These are phyloP conservation scores for Sporopachydermia lactativora DNA, from an alignment of 805 yeast species.

Conservation along the genomic window DNA sequence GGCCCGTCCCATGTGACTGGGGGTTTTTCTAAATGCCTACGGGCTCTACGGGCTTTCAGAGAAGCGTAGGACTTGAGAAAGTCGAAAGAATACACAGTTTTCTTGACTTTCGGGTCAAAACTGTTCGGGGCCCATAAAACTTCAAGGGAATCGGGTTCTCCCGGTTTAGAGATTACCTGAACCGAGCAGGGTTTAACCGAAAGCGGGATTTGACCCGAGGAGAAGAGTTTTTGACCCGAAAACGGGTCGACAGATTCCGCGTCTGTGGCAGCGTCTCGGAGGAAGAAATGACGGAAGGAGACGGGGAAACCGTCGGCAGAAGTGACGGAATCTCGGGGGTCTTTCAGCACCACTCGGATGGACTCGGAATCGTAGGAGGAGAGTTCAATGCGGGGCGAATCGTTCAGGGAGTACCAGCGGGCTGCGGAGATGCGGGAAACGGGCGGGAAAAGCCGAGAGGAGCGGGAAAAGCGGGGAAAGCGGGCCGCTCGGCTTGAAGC, in stretches of 20 bases:
- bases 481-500: background rate
- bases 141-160: conserved; percentile 19
- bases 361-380: background rate
- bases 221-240: conserved; percentile 48
- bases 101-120: conserved; percentile 26
- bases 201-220: conserved; percentile 35
- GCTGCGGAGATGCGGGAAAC: background rate
- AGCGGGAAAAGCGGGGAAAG: background rate
- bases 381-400: background rate
- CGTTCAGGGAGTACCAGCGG: background rate
- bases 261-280: conserved; percentile 50
- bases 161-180: conserved; percentile 20
- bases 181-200: conserved; percentile 23
- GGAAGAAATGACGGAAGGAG: conserved; percentile 19
- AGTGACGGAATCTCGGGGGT: background rate
- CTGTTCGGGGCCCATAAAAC: conserved; percentile 27
- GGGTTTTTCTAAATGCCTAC: conserved; percentile 21
- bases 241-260: conserved; percentile 34
- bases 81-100: conserved; percentile 26
- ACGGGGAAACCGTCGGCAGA: background rate
- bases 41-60: conserved; percentile 21
- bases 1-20: conserved; percentile 16
- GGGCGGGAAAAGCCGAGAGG: too few species aligned
- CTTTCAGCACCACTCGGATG: background rate
- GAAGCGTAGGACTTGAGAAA: conserved; percentile 34